phyloP scores from a whole-genome alignment of 139 green algal genomes.

The Haematococcus lacustris region DNA sequence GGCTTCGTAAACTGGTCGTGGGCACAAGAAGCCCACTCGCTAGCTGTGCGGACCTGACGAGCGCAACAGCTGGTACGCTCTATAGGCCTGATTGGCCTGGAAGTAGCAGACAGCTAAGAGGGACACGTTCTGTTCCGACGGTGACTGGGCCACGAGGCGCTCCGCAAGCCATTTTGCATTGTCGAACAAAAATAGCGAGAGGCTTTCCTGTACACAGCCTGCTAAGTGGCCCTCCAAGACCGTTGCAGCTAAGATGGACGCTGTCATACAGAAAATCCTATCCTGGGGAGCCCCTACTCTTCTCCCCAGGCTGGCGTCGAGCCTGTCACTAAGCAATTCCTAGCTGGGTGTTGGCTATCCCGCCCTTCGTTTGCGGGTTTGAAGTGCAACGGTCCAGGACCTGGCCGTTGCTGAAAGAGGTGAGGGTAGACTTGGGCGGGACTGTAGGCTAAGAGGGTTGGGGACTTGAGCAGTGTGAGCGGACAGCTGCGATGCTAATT shows the following conservation, averaged over 20 bases:
- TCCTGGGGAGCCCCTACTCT: background rate
- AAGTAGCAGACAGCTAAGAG: slow-evolving; percentile 81
- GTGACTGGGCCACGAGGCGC: slow-evolving; percentile 62
- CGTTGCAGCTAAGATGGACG: background rate
- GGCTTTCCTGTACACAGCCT: slow-evolving; percentile 44
- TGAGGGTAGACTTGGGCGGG: background rate
- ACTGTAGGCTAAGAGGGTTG: background rate
- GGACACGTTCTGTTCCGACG: slow-evolving; percentile 46
- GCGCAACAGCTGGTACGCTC: slow-evolving; percentile 65
- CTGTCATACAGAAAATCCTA: background rate
- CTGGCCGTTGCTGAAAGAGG: background rate
- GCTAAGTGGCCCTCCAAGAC: slow-evolving; percentile 8
- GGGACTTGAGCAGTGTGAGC: background rate
- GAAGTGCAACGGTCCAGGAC: background rate
- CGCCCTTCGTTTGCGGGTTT: background rate
- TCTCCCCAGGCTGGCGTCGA: background rate
- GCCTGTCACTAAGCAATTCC: background rate
- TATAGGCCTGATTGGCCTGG: slow-evolving; percentile 61
- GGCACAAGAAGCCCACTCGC: no score
- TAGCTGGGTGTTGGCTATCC: background rate
- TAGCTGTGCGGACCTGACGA: no score
- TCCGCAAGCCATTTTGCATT: slow-evolving; percentile 83
- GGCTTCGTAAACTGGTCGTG: no score
- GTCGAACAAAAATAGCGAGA: slow-evolving; percentile 59
- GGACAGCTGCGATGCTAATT: slow-evolving; percentile 35